Evolutionary conservation across 2,329 filamentous ascomycete species (phyloP), one percentile per base, ranked within the genome.

Genomic region (Monascus ruber): DNA sequence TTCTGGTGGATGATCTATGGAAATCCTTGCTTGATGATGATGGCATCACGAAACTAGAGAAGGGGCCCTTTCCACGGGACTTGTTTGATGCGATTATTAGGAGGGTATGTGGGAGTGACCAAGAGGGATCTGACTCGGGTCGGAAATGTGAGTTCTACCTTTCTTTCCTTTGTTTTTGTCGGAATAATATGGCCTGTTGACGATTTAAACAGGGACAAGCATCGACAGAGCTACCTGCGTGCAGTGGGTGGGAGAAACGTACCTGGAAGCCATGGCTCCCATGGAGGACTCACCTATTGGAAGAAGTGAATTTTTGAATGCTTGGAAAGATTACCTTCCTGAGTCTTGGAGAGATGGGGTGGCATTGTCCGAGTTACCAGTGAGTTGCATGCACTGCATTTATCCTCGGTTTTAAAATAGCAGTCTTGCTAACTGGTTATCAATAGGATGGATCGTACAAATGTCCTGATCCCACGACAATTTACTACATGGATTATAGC

Each of bases 261-360:
- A 61, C 43, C 52, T 68, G 9, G 63, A 64, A 41, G 56, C 60
- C 10, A 55, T 41, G 24, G 62, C 63, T 24, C 59, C 60, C 4
- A 54, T 45, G 26, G 35, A 47, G 5, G 45, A 43, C 28, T 51
- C 53, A 31, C 54, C 62, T 5, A 46, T 61, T 41, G 50, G 50
- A 9, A 49, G 54, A 28, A 55, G 43, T 29, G 54, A 62, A 6
- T 66, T 62, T 29, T 37, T 66, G 6, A 53, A 53, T 35, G 47
- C 48, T 7, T 68, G 65, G 65, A 65, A 59, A 42, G 63, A 68
- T 42, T 53, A 56, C 37, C 49, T 67, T 31, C 65, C 64, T n/a
- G 65, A 68, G 40, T 41, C 55, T 26, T 68, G 65, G 65, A 59
- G 62, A 39, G 42, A 42, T 8, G 54, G 64, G 26, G 60, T 54